Evolutionary conservation across 1,284 basidiomycete species (phyloP), one percentile per base, ranked within the genome.

Genomic region (Rhodotorula sp.): DNA sequence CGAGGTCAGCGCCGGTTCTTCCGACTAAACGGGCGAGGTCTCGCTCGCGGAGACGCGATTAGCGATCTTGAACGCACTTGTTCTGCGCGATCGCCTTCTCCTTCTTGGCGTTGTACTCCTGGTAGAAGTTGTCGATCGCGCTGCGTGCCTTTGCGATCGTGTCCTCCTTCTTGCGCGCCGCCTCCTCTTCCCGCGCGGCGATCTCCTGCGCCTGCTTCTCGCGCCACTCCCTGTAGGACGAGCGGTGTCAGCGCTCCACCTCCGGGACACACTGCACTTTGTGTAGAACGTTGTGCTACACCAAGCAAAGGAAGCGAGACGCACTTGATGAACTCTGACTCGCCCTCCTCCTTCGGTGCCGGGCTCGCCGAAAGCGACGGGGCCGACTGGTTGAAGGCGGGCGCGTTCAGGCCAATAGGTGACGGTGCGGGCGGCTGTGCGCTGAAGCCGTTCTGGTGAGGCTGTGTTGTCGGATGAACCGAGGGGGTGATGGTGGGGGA

Each of bases 111-210:
- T 93, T 88, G 82, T 99, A 98, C 67, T 92, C 89, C 80, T 93
- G 92, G 82, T 99, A 99, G 82, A 98, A 99, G 79, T 91, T 87
- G 83, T 99, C 97, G 76, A 99, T 97, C 45, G 91, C 87, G 78
- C 89, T 88, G 82, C 98, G 94, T 27, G 97, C 97, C 81, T 90
- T 91, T 64, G 87, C 86, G 77, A 94, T 89, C 61, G 90, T 92
- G 79, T 96, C 93, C 77, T 92, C 90, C 77, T 91, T 89, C 81
- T 88, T 90, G 61, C 85, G 86, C 81, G 89, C 89, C 52, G 91
- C 90, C 60, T 86, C 88, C 76, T 91, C 92, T 81, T 88, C 86
- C 88, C 95, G 78, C 87, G 86, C 85, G 79, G 86, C 88, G 77
- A 99, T 96, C 80, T 95, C 93, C 60, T 87, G 90, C 19, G 88